Percentiles rank a stretch among this genome's conserved stretches.
Conservation (phyloP, 2,329 filamentous ascomycete genomes). For the Clonostachys chloroleuca region DNA sequence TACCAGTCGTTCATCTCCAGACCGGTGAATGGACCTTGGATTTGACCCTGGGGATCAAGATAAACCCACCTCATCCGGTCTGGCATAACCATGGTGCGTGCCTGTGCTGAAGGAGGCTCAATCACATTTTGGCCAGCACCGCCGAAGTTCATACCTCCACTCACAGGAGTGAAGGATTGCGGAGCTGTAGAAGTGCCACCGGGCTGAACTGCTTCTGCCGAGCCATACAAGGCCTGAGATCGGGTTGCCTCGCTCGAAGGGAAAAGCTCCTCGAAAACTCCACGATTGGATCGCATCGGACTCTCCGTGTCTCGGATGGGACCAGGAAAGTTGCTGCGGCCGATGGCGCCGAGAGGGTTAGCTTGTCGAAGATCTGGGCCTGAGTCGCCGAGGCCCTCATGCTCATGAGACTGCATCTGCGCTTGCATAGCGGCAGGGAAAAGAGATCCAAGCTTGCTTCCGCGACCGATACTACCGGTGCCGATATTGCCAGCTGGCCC, state of each 20-base stretch:
- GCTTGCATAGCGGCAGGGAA: slow-evolving; percentile 90
- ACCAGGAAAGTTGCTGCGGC: slow-evolving; percentile 52
- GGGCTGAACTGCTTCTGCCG: slow-evolving; percentile 28
- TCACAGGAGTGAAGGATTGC: slow-evolving; percentile 28
- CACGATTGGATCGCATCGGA: slow-evolving; percentile 49
- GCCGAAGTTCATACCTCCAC: slow-evolving; percentile 21
- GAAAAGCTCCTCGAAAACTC: slow-evolving; percentile 52
- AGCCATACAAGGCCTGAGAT: slow-evolving; percentile 27
- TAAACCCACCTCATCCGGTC: slow-evolving; percentile 99
- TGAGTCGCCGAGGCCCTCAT: slow-evolving; percentile 40
- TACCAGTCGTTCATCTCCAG: slow-evolving; percentile 99
- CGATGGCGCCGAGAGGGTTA: slow-evolving; percentile 64
- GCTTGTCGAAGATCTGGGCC: slow-evolving; percentile 55
- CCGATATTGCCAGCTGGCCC: slow-evolving; percentile 51
- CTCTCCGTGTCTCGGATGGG: slow-evolving; percentile 54
- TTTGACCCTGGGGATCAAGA: slow-evolving; percentile 85
- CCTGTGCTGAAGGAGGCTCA: slow-evolving; percentile 59
- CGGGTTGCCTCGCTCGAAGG: slow-evolving; percentile 25
- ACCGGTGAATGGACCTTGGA: slow-evolving; percentile 92
- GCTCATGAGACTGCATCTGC: slow-evolving; percentile 73
- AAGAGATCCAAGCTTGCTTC: slow-evolving; percentile 79
- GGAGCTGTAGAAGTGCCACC: slow-evolving; percentile 19
- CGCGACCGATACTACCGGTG: slow-evolving; percentile 65
- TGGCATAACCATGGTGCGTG: slow-evolving; percentile 97
- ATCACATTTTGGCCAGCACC: slow-evolving; percentile 24